A percentile compares a stretch with the other conserved stretches of the same genome.
Conservation (phyloP, 2,329 filamentous ascomycete genomes). For the Fonsecaea nubica region DNA sequence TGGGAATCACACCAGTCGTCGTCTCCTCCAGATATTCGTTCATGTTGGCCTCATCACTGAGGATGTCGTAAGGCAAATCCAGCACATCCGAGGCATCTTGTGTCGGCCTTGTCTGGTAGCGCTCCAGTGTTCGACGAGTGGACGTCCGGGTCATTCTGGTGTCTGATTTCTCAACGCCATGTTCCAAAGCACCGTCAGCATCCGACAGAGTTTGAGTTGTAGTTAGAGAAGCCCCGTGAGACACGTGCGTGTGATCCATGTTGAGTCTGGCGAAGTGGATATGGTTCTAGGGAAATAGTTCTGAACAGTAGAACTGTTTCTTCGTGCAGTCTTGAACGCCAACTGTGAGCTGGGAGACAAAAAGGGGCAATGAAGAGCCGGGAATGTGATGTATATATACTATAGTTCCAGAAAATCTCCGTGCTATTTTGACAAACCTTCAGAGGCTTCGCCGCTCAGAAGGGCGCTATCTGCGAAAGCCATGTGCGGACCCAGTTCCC, state of each 20-base stretch:
- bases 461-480: neutral
- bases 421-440: neutral
- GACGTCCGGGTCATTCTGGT: slow-evolving; percentile 30
- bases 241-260: slow-evolving; percentile 5
- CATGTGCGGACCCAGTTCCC: neutral
- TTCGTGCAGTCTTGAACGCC: neutral
- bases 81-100: slow-evolving; percentile 50
- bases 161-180: slow-evolving; percentile 26
- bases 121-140: slow-evolving; percentile 38
- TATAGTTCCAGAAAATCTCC: slow-evolving; percentile 1
- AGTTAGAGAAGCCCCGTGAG: slow-evolving; percentile 17
- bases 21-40: slow-evolving; percentile 72
- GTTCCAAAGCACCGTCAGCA: neutral
- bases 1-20: slow-evolving; percentile 65
- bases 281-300: slow-evolving; percentile 1
- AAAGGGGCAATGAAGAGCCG: slow-evolving; percentile 4
- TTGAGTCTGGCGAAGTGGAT: neutral
- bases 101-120: slow-evolving; percentile 37
- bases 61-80: slow-evolving; percentile 70
- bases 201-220: slow-evolving; percentile 10
- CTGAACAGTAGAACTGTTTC: neutral
- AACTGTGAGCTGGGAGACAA: neutral
- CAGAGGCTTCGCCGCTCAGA: slow-evolving; percentile 8
- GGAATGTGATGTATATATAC: slow-evolving; percentile 12
- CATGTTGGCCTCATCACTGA: slow-evolving; percentile 66